Conservation (phyloP, 2,329 filamentous ascomycete genomes). For the Aureobasidium pullulans region DNA sequence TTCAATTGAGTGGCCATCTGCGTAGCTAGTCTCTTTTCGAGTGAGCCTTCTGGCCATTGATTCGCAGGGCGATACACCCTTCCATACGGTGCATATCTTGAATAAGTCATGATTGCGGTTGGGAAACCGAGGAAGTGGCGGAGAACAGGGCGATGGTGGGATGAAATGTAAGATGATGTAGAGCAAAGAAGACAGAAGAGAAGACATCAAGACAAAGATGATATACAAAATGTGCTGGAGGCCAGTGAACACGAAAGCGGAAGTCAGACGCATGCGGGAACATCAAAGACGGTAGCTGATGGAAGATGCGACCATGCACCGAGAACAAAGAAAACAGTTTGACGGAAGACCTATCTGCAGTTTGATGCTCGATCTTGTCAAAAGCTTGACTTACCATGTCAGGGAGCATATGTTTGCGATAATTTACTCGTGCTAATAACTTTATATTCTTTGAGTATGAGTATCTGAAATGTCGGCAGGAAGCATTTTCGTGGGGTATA, state of each 20-base stretch:
- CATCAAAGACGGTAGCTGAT: not conserved
- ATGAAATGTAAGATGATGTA: not conserved
- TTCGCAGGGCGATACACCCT: too few species aligned
- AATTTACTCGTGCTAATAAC: too few species aligned
- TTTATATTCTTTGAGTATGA: not conserved
- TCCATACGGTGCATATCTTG: too few species aligned
- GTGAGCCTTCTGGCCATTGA: too few species aligned
- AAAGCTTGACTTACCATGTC: not conserved
- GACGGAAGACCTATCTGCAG: not conserved
- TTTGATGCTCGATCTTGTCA: too few species aligned
- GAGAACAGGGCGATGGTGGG: not conserved
- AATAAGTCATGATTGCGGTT: not conserved
- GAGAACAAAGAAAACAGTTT: not conserved
- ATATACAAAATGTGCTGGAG: not conserved
- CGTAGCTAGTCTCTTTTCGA: too few species aligned
- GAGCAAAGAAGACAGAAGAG: constrained; percentile 4
- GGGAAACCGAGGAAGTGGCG: not conserved
- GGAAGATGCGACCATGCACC: not conserved
- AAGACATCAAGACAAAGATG: constrained; percentile 4
- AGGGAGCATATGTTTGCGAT: too few species aligned
- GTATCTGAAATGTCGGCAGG: not conserved
- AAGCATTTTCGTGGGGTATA: not conserved
- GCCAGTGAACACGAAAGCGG: not conserved
- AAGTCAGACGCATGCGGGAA: constrained; percentile 8
- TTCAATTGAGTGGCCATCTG: too few species aligned